Evolutionary conservation across 805 yeast genomes (phyloP), one percentile per base, ranked within the genome.

Genomic region (Candida mattraensis): DNA sequence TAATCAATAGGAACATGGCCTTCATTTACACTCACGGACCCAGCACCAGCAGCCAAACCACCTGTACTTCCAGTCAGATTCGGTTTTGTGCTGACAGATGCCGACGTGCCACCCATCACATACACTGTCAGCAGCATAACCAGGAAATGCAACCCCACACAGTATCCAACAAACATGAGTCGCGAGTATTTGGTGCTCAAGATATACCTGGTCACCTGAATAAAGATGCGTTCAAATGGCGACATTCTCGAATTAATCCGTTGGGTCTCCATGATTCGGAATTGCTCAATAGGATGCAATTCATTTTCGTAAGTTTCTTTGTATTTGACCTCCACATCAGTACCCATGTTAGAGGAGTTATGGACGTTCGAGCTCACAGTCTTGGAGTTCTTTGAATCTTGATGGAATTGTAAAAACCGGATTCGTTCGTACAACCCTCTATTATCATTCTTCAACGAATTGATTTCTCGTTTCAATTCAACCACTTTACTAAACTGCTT

Each of bases 231-330:
- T 50, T 93, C 97, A 38, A 84, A 55, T 2, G 93, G 84, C 2
- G 89, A 79, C 57, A 88, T 67, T 30, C 76, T 73, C 6, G 88
- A 77, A 33, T 74, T 72, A 30, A 84, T 80, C 47, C 95, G 69
- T 50, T 83, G 87, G 22, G 83, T 76, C 54, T 87, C 96, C 44
- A 78, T 67, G 28, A 79, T 73, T 50, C 94, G 74, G 61, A 91
- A 86, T 51, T 78, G 83, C 47, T 85, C 91, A 42, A 88, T 77
- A 20, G 96, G 94, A 49, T 87, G 88, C 29, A 87, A 64, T 31
- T 80, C 81, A 33, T 82, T 80, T 49, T 87, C 95, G 63, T 85
- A 88, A 31, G 62, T 72, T 19, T 72, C 66, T 29, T 75, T 76
- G 55, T 83, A 82, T 47, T 72, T 72, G 20, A 71, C 69, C 50